phyloP scores from a whole-genome alignment of 345 rosid genomes.

The Eutrema heterophyllum region DNA sequence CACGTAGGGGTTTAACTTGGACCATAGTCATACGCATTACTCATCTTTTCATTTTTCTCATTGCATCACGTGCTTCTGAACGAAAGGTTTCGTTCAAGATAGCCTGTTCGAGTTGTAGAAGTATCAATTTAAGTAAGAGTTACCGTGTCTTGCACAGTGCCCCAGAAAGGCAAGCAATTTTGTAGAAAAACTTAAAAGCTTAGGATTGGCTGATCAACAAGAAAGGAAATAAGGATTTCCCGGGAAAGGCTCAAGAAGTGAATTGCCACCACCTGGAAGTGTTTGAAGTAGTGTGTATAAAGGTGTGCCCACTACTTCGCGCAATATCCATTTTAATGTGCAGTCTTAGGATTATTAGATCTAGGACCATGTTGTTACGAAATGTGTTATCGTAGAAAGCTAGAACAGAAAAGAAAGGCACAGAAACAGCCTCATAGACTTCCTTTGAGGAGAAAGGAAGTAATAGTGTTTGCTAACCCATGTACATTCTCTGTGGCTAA shows the following conservation, averaged over 20 bases:
- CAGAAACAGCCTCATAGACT: slow-evolving; percentile 20
- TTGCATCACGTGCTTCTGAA: slow-evolving; percentile 34
- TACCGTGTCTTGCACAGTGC: slow-evolving; percentile 30
- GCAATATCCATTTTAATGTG: slow-evolving; percentile 39
- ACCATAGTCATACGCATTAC: slow-evolving; percentile 30
- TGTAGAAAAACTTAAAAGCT: slow-evolving; percentile 38
- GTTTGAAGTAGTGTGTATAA: slow-evolving; percentile 27
- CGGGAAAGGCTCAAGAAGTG: slow-evolving; percentile 43
- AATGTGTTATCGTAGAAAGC: slow-evolving; percentile 22
- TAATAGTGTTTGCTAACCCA: slow-evolving; percentile 15
- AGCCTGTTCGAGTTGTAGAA: slow-evolving; percentile 40
- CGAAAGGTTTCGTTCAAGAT: slow-evolving; percentile 43
- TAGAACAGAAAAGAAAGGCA: slow-evolving; percentile 21
- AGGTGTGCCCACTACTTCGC: slow-evolving; percentile 45
- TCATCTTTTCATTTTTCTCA: slow-evolving; percentile 27
- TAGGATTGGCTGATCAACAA: slow-evolving; percentile 63
- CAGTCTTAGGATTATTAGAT: slow-evolving; percentile 58
- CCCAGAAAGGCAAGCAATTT: slow-evolving; percentile 33
- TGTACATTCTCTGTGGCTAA: slow-evolving; percentile 58
- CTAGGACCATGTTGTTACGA: slow-evolving; percentile 53
- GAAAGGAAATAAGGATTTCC: slow-evolving; percentile 43
- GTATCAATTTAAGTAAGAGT: slow-evolving; percentile 36
- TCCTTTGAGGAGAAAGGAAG: slow-evolving; percentile 50
- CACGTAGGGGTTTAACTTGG: slow-evolving; percentile 50
- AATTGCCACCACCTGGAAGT: slow-evolving; percentile 37